Percentiles rank a stretch among this genome's conserved stretches.
These are phyloP conservation scores for Aristolochia fimbriata DNA, from an alignment of 164 flowering plant genomes.

Conservation along the genomic window DNA sequence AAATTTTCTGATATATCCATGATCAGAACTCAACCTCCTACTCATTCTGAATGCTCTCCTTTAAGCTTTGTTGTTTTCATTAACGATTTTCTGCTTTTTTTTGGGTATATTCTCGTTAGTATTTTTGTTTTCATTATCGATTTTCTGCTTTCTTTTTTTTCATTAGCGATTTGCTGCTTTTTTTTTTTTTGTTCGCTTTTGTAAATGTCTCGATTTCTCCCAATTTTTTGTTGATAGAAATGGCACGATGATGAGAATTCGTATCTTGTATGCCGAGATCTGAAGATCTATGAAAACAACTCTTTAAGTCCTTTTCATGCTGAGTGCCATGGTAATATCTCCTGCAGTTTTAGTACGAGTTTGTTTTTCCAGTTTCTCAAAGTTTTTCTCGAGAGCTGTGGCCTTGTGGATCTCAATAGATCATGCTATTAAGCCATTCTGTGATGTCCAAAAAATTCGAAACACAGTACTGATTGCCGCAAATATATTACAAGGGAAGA, in stretches of 20 bases:
- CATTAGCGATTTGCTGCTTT: no score
- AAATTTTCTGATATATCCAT: constrained; percentile 3
- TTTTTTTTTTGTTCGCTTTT: neutral
- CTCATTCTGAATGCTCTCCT: constrained; percentile 15
- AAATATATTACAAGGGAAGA: no score
- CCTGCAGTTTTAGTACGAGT: no score
- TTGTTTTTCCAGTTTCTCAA: no score
- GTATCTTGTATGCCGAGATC: constrained; percentile 1
- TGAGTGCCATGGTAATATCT: neutral
- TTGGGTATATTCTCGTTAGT: no score
- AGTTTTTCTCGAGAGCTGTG: no score
- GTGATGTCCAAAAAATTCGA: no score
- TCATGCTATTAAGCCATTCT: no score
- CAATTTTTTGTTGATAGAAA: neutral
- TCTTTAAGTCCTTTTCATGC: constrained; percentile 11
- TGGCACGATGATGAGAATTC: constrained; percentile 7
- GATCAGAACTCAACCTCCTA: constrained; percentile 16
- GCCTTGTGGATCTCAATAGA: no score
- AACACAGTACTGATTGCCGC: no score
- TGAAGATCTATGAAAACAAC: neutral
- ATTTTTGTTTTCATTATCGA: neutral
- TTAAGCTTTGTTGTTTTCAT: neutral
- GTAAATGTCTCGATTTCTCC: neutral
- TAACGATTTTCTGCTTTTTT: neutral
- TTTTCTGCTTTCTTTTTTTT: neutral